Base-by-base conservation (phyloP, 2,329 filamentous ascomycete species). In the Pseudonectria buxi region DNA sequence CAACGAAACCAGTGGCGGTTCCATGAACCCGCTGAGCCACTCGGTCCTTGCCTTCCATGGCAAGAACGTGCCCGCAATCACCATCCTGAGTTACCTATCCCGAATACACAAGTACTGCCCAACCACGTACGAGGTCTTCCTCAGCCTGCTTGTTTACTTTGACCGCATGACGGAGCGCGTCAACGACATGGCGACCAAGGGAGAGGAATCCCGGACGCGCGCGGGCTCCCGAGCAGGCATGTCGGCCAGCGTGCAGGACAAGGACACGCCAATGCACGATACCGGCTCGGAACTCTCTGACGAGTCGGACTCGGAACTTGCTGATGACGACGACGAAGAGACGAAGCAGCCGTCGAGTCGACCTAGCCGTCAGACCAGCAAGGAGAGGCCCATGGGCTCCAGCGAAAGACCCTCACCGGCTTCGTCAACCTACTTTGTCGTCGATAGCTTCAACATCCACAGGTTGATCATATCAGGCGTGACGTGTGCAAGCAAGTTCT, bases 21-120 rank as follows among this genome's bases (percentile, higher is more conserved):
- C 84, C 68, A 71, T 72, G 58, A 75, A 71, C 43, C 70, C 74
- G 4, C 54, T 76, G 24, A 76, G 69, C 47, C 73, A 73, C 40
- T 76, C 73, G 36, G 90, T 98, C 3, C 73, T 98, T 26, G 90
- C 92, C 10, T 98, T 98, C 51, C 92, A 98, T 56, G 92, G 92
- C 47, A 96, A 95, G 65, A 98, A 98, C 47, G 86, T 96, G 10
- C 92, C 92, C 2, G 92, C 85, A 55, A 98, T 98, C 53, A 95
- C 89, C 14, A 96, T 98, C 42, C 69, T 94, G 41, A 96, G 88
- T 71, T 98, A 98, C 54, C 68, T 98, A 35, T 90, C 83, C 52
- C 81, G 92, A 41, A 96, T 98, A 57, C 90, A 98, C 66, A 95
- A 95, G 66, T 98, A 98, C 64, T 98, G 92, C 55, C 92, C 92